Conservation (phyloP, 306 rosid genomes). For the Lathyrus sativus region DNA sequence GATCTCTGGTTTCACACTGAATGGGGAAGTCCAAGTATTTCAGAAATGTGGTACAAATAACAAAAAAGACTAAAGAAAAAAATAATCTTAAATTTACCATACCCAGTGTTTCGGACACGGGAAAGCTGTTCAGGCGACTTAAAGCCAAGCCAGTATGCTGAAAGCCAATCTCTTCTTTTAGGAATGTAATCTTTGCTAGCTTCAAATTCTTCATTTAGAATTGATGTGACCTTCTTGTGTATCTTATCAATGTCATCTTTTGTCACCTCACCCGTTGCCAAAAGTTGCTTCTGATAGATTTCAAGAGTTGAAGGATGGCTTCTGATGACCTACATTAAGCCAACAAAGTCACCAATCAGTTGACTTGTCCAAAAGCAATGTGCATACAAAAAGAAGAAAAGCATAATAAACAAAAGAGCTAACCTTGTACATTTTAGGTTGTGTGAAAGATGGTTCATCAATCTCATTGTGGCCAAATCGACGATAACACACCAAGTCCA, state of each 20-base stretch:
- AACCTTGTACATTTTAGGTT: slow-evolving; percentile 98
- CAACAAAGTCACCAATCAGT: slow-evolving; percentile 33
- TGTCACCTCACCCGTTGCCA: slow-evolving; percentile 73
- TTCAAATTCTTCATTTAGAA: slow-evolving; percentile 83
- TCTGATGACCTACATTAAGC: slow-evolving; percentile 63
- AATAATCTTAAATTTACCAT: slow-evolving; percentile 33
- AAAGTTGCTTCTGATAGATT: slow-evolving; percentile 78
- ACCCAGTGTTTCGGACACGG: slow-evolving; percentile 93
- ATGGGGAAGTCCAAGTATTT: slow-evolving; percentile 27
- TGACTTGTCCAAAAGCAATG: slow-evolving; percentile 28
- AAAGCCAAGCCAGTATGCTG: slow-evolving; percentile 94
- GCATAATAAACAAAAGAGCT: slow-evolving; percentile 31
- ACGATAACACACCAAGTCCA: slow-evolving; percentile 92
- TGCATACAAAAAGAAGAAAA: slow-evolving; percentile 29
- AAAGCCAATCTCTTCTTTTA: slow-evolving; percentile 93
- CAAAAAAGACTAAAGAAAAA: slow-evolving; percentile 14
- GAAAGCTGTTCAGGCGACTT: slow-evolving; percentile 97
- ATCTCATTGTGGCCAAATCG: slow-evolving; percentile 98
- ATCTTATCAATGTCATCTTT: slow-evolving; percentile 70
- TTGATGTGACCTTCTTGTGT: slow-evolving; percentile 66
- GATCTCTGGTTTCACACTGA: slow-evolving; percentile 92
- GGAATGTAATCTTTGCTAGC: slow-evolving; percentile 93
- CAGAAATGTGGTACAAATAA: slow-evolving; percentile 21
- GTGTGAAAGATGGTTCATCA: slow-evolving; percentile 96
- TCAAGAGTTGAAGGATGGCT: slow-evolving; percentile 85